A percentile compares a stretch with the other conserved stretches of the same genome.
phyloP scores from a whole-genome alignment of 352 stramenopile genomes.

The Globisporangium sylvaticum region DNA sequence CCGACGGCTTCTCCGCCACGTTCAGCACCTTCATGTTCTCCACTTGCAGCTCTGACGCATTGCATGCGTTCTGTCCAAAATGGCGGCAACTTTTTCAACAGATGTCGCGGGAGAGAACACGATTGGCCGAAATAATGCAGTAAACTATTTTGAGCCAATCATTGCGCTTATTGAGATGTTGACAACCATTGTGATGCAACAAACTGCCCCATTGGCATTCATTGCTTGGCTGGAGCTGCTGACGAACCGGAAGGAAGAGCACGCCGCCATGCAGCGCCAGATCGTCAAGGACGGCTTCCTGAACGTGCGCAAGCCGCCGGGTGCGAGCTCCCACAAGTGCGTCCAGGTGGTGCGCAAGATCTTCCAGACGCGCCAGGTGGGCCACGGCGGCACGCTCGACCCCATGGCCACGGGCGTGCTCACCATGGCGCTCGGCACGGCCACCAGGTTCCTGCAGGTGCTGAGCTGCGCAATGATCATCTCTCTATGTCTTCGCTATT shows the following conservation, averaged over 20 bases:
- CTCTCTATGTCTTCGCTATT: not conserved
- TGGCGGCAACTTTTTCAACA: constrained; percentile 10
- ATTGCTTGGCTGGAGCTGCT: not conserved
- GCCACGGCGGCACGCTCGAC: constrained; percentile 84
- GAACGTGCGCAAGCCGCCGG: constrained; percentile 73
- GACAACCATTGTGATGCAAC: constrained; percentile 3
- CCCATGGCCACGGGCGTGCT: constrained; percentile 87
- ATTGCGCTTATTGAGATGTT: not conserved
- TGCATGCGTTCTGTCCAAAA: constrained; percentile 10
- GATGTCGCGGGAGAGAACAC: not conserved
- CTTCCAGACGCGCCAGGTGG: constrained; percentile 68
- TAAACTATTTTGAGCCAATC: not conserved
- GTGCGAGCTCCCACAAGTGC: constrained; percentile 78
- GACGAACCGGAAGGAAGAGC: not conserved
- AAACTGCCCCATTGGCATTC: not conserved
- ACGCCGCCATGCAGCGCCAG: constrained; percentile 7
- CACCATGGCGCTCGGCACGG: constrained; percentile 69
- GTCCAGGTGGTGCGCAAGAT: constrained; percentile 64
- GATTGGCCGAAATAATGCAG: constrained; percentile 21
- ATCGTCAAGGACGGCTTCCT: constrained; percentile 56
- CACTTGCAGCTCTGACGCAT: constrained; percentile 4
- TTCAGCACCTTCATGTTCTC: constrained; percentile 89
- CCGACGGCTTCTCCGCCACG: constrained; percentile 99
- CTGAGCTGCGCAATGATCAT: not conserved
- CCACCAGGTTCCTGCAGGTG: constrained; percentile 82